A percentile compares a stretch with the other conserved stretches of the same genome.
Evolutionary conservation across 2,329 filamentous ascomycete species (phyloP).

Genomic region (Fusarium continuum): DNA sequence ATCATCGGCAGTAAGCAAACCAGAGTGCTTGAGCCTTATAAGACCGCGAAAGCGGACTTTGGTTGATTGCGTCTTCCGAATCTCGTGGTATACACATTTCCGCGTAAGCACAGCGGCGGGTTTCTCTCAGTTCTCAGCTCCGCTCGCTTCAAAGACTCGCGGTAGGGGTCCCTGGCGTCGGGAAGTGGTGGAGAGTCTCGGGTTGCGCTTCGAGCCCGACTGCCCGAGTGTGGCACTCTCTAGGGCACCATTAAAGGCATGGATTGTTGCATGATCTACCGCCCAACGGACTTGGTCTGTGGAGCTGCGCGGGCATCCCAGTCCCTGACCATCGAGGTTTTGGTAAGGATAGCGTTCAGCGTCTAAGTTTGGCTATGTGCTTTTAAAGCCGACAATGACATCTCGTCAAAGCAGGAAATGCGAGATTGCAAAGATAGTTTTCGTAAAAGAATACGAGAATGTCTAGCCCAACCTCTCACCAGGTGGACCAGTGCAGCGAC

Average conservation of each 20-base stretch:
- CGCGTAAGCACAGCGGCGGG: no score
- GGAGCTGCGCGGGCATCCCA: not conserved
- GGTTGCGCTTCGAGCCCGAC: conserved; percentile 31
- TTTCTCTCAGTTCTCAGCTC: no score
- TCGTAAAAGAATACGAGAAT: conserved; percentile 6
- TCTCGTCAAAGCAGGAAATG: not conserved
- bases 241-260: not conserved
- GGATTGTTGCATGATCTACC: conserved; percentile 22
- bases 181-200: conserved; percentile 26
- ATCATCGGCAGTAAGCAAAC: not conserved
- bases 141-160: not conserved
- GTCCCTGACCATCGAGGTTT: not conserved
- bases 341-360: not conserved
- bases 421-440: not conserved
- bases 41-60: not conserved
- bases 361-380: not conserved
- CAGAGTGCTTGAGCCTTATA: not conserved
- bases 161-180: not conserved
- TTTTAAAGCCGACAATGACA: conserved; percentile 22
- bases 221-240: conserved; percentile 27
- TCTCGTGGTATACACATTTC: not conserved
- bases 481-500: conserved; percentile 1
- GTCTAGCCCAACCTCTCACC: conserved; percentile 14
- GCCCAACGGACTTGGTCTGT: not conserved
- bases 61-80: not conserved